A percentile compares a stretch with the other conserved stretches of the same genome.
Evolutionary conservation across 2,329 filamentous ascomycete species (phyloP).

Genomic region (Fusarium humuli): DNA sequence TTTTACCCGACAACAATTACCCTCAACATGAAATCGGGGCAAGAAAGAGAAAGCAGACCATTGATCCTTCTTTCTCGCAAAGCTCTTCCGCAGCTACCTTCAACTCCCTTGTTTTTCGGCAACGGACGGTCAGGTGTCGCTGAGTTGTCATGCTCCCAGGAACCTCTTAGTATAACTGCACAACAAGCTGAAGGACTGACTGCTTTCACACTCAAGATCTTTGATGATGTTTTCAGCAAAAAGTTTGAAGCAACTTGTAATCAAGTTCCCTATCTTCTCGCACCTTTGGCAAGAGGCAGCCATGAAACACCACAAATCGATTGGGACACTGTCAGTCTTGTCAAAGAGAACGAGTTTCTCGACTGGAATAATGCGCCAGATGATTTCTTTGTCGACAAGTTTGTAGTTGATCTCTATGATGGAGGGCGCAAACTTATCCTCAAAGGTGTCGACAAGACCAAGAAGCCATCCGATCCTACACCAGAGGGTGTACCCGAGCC

Average conservation of each 20-base stretch:
- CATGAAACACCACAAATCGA: slow-evolving; percentile 60
- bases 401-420: slow-evolving; percentile 68
- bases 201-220: slow-evolving; percentile 79
- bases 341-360: slow-evolving; percentile 51
- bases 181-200: slow-evolving; percentile 68
- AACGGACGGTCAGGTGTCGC: slow-evolving; percentile 70
- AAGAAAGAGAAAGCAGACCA: slow-evolving; percentile 65
- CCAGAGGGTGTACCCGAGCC: slow-evolving; percentile 66
- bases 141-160: slow-evolving; percentile 58
- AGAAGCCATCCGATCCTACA: slow-evolving; percentile 74
- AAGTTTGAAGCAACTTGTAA: slow-evolving; percentile 72
- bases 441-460: slow-evolving; percentile 63
- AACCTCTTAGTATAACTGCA: slow-evolving; percentile 57
- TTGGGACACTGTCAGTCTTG: slow-evolving; percentile 66
- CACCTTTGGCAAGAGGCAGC: slow-evolving; percentile 61
- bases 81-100: slow-evolving; percentile 71
- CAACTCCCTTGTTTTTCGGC: slow-evolving; percentile 79
- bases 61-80: slow-evolving; percentile 78
- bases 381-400: slow-evolving; percentile 64
- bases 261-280: slow-evolving; percentile 86
- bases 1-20: slow-evolving; percentile 73
- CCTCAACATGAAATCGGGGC: slow-evolving; percentile 64
- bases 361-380: slow-evolving; percentile 59
- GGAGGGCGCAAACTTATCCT: slow-evolving; percentile 73
- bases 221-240: slow-evolving; percentile 91